Evolutionary conservation across 2,329 filamentous ascomycete genomes (phyloP), one percentile per base, ranked within the genome.

Genomic region (Aspergillus puulaauensis): DNA sequence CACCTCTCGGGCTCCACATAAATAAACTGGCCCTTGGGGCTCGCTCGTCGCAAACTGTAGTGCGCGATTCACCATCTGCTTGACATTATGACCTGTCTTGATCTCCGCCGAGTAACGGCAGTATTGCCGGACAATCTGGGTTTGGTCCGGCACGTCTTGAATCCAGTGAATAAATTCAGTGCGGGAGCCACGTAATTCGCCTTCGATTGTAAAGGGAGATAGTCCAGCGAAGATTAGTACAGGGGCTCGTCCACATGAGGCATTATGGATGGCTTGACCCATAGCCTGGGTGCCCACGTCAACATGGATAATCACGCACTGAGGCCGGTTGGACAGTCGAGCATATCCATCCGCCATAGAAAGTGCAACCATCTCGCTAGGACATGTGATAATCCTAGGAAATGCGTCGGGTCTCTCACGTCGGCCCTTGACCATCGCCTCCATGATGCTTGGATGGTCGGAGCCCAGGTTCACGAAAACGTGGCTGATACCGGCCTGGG

Each of bases 331-430:
- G 7, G 87, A 90, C 39, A 90, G 73, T 33, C 89, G 83, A 35
- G 90, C 89, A 68, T 90, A 92, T 52, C 90, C 90, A 72, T 93
- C 90, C 12, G 90, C 90, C 87, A 91, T 90, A 57, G 89, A 93
- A 66, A 93, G 83, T 19, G 90, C 90, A 6, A 93, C 90, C 89
- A 93, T 93, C 86, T 93, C 90, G 62, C 90, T 91, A 0, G 90
- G 90, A 69, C 89, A 92, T 19, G 90, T 93, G 56, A 92, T 88
- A 61, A 92, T 88, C 52, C 80, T 82, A 2, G 89, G 89, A 58
- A 91, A 91, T n/a, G 82, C 78, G 33, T 79, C 83, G 53, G 80
- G 80, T 61, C 82, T 84, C 67, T 90, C 87, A 56, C 84, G 84
- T 67, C 90, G 85, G 17, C 88, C 89, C 69, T 90, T 90, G 62